Evolutionary conservation across 352 stramenopile species (phyloP).

Genomic region (Pythium scleroteichum): DNA sequence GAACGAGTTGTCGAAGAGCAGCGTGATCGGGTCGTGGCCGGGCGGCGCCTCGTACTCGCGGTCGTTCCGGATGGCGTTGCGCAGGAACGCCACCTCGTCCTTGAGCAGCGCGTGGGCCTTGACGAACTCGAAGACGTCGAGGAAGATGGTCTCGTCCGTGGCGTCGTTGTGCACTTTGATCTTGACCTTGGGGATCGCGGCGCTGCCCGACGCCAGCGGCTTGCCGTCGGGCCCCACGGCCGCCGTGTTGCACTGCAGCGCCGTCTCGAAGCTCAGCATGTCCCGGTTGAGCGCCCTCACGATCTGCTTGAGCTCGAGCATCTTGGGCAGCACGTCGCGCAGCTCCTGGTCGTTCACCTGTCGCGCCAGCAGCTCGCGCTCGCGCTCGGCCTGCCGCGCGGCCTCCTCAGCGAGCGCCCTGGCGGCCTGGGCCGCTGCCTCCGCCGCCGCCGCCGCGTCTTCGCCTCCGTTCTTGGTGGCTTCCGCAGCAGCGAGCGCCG

Average conservation of each 20-base stretch:
- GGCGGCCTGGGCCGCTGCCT: slow-evolving; percentile 21
- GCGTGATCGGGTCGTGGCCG: slow-evolving; percentile 89
- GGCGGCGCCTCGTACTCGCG: slow-evolving; percentile 84
- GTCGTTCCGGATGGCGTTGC: slow-evolving; percentile 89
- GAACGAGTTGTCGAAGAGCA: slow-evolving; percentile 94
- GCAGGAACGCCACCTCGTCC: slow-evolving; percentile 88
- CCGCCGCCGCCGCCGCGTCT: slow-evolving; percentile 15
- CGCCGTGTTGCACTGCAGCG: slow-evolving; percentile 72
- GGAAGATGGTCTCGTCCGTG: slow-evolving; percentile 90
- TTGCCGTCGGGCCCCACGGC: slow-evolving; percentile 40
- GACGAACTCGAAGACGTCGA: slow-evolving; percentile 94
- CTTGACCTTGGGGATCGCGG: slow-evolving; percentile 83
- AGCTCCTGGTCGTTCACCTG: slow-evolving; percentile 92
- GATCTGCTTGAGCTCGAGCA: slow-evolving; percentile 91
- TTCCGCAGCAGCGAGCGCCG: slow-evolving; percentile 27
- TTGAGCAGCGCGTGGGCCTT: slow-evolving; percentile 85
- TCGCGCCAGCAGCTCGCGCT: slow-evolving; percentile 66
- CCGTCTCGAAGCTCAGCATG: slow-evolving; percentile 91
- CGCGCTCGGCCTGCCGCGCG: slow-evolving; percentile 44
- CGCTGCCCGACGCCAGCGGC: background rate
- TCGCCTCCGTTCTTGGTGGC: slow-evolving; percentile 16
- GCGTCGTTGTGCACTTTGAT: slow-evolving; percentile 90
- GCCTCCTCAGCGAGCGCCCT: slow-evolving; percentile 32
- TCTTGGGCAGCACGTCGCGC: slow-evolving; percentile 91
- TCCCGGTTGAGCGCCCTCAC: slow-evolving; percentile 90